A percentile compares a stretch with the other conserved stretches of the same genome.
Evolutionary conservation across 352 stramenopile genomes (phyloP).

Genomic region (Discostella stelligera): DNA sequence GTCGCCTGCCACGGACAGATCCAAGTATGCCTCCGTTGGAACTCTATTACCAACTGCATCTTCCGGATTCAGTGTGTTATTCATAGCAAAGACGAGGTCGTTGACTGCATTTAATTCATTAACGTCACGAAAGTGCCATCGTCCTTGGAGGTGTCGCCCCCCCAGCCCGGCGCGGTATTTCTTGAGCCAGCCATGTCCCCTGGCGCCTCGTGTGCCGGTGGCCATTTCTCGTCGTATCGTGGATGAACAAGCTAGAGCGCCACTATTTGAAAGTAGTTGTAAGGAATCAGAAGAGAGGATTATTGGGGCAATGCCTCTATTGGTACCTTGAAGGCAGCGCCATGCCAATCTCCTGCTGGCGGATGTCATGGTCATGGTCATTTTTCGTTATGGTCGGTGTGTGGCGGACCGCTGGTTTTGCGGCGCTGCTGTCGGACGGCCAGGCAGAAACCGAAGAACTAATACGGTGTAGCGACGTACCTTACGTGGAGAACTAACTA

Average conservation of each 20-base stretch:
- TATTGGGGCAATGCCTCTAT: not conserved
- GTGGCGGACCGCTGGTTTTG: no score
- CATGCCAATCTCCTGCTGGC: not conserved
- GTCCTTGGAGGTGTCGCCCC: slow-evolving; percentile 76
- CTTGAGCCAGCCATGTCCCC: slow-evolving; percentile 75
- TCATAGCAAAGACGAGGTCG: slow-evolving; percentile 65
- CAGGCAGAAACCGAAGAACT: no score
- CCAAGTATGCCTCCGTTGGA: slow-evolving; percentile 34
- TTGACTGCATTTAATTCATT: slow-evolving; percentile 63
- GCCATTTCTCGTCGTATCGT: slow-evolving; percentile 23
- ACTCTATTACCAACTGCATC: slow-evolving; percentile 10
- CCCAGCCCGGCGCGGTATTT: slow-evolving; percentile 76
- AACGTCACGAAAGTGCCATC: slow-evolving; percentile 58
- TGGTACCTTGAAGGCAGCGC: not conserved
- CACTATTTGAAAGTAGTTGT: not conserved
- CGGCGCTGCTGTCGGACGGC: no score
- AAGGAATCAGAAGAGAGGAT: not conserved
- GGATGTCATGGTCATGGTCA: slow-evolving; percentile 10
- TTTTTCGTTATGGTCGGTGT: no score
- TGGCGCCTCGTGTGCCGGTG: slow-evolving; percentile 60
- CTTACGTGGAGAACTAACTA: no score
- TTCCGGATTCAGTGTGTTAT: slow-evolving; percentile 37
- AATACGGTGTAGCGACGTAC: no score
- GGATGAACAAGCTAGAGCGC: not conserved
- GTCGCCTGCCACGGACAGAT: slow-evolving; percentile 34